Evolutionary conservation across 2,329 filamentous ascomycete species (phyloP).

Genomic region (Colletotrichum noveboracense): DNA sequence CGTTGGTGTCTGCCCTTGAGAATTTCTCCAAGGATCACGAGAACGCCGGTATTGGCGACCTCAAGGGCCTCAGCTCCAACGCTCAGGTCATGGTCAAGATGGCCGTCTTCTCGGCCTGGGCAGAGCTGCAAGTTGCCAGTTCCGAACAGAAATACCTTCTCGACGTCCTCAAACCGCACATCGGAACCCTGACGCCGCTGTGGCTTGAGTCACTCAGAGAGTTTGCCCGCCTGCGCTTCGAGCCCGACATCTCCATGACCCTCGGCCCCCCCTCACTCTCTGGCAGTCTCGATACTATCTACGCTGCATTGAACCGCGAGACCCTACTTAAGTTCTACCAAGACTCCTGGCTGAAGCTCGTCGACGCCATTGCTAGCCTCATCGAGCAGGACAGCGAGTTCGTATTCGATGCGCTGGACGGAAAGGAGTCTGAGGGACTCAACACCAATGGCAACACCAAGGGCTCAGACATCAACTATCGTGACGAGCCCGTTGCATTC

Average conservation of each 20-base stretch:
- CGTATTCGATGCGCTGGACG: constrained; percentile 95
- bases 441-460: constrained; percentile 59
- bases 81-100: constrained; percentile 99
- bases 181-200: constrained; percentile 86
- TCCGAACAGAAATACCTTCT: constrained; percentile 88
- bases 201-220: constrained; percentile 95
- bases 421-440: constrained; percentile 67
- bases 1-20: constrained; percentile 87
- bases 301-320: constrained; percentile 92
- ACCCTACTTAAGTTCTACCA: constrained; percentile 96
- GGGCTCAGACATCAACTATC: constrained; percentile 89
- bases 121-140: constrained; percentile 93
- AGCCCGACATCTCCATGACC: constrained; percentile 95
- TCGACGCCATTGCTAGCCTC: constrained; percentile 95
- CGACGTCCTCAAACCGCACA: constrained; percentile 87
- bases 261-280: constrained; percentile 81
- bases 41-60: constrained; percentile 86
- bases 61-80: constrained; percentile 92
- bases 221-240: constrained; percentile 90
- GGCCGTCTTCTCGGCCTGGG: constrained; percentile 96
- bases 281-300: constrained; percentile 89
- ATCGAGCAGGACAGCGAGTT: constrained; percentile 98
- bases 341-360: constrained; percentile 93
- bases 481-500: constrained; percentile 96
- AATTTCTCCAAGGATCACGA: constrained; percentile 86